These are phyloP conservation scores for Carex littledalei DNA, from an alignment of 176 grass and related monocot species.

Conservation along the genomic window DNA sequence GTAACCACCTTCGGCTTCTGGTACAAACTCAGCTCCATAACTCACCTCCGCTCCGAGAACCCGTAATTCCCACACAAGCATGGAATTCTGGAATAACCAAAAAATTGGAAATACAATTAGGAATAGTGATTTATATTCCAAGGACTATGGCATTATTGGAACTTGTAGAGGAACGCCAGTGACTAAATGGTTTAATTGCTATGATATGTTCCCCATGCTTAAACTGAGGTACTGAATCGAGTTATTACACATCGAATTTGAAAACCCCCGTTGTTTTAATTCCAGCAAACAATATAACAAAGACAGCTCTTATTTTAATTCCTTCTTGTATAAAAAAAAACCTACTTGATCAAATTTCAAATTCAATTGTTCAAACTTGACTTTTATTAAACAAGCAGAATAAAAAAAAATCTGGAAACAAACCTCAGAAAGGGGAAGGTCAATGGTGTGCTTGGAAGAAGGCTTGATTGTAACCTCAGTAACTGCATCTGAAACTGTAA, in stretches of 20 bases:
- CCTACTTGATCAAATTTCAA: neutral
- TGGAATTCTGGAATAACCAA: conserved; percentile 35
- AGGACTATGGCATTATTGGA: neutral
- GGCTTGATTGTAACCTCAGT: conserved; percentile 63
- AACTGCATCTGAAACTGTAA: conserved; percentile 57
- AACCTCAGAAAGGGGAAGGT: conserved; percentile 65
- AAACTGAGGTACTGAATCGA: neutral
- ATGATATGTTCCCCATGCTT: neutral
- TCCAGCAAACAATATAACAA: neutral
- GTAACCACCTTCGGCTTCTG: conserved; percentile 61
- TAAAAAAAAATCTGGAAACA: neutral
- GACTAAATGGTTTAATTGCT: neutral
- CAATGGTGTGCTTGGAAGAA: conserved; percentile 64
- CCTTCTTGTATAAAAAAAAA: neutral
- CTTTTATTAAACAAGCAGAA: neutral
- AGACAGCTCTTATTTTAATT: neutral
- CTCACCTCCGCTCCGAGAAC: conserved; percentile 79
- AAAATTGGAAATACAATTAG: neutral
- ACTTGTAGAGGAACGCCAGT: neutral
- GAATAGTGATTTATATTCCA: neutral
- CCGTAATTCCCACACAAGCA: conserved; percentile 79
- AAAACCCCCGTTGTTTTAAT: neutral
- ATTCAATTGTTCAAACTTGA: neutral
- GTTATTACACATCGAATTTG: neutral
- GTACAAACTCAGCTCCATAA: conserved; percentile 74